A percentile compares a stretch with the other conserved stretches of the same genome.
These are phyloP conservation scores for Candida endomychidarum DNA, from an alignment of 805 yeast species.

Conservation along the genomic window DNA sequence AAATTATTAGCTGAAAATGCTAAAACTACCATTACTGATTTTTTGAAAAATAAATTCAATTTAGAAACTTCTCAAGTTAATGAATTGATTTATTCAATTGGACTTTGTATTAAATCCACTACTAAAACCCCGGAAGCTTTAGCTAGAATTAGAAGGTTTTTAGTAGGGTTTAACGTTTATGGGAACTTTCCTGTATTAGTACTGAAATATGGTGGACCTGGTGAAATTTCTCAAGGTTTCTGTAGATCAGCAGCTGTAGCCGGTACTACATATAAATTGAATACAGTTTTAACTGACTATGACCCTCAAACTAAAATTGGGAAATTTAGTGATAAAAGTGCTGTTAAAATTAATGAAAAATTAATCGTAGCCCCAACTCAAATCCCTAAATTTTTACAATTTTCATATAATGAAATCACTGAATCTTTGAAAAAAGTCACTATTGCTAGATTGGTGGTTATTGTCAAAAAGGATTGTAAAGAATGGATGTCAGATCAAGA, in stretches of 20 bases:
- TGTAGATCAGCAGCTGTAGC: conserved; percentile 98
- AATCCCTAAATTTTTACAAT: conserved; percentile 40
- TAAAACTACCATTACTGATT: conserved; percentile 55
- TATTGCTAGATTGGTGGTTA: conserved; percentile 73
- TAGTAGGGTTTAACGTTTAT: conserved; percentile 83
- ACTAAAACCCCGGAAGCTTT: conserved; percentile 74
- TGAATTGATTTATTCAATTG: conserved; percentile 85
- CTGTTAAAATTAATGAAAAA: conserved; percentile 74
- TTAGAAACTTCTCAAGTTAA: conserved; percentile 71
- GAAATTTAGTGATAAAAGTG: conserved; percentile 70
- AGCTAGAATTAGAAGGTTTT: conserved; percentile 76
- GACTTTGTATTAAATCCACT: conserved; percentile 62
- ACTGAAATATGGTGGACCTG: conserved; percentile 93
- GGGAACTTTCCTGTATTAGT: conserved; percentile 92
- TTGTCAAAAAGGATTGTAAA: conserved; percentile 81
- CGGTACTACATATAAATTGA: conserved; percentile 88
- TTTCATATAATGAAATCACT: conserved; percentile 43
- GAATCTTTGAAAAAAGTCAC: conserved; percentile 47
- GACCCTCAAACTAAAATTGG: conserved; percentile 71
- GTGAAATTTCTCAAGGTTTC: conserved; percentile 94
- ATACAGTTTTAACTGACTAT: conserved; percentile 61
- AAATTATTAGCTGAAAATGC: conserved; percentile 58
- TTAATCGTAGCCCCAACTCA: conserved; percentile 75
- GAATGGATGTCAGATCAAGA: conserved; percentile 92
- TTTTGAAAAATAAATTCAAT: conserved; percentile 64